These are phyloP conservation scores for Tolypocladium capitatum DNA, from an alignment of 2,329 filamentous ascomycete genomes.

Conservation along the genomic window DNA sequence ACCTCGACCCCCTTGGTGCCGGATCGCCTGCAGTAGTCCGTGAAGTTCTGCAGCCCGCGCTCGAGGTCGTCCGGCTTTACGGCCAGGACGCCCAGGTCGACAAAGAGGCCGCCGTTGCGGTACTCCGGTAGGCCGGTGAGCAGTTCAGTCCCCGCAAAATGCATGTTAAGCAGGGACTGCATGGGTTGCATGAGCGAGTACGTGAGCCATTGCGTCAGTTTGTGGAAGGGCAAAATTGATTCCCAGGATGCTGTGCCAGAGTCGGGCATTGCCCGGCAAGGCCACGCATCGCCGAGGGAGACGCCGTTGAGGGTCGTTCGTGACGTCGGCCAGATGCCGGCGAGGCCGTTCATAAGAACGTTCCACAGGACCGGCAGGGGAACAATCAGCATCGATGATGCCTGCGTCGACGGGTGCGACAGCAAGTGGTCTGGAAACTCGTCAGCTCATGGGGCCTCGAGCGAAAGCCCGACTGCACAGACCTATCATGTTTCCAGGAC, in stretches of 20 bases:
- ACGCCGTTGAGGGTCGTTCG: slow-evolving; percentile 78
- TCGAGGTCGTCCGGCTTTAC: slow-evolving; percentile 58
- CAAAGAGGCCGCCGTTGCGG: slow-evolving; percentile 77
- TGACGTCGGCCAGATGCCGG: slow-evolving; percentile 76
- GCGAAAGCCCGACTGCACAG: slow-evolving; percentile 14
- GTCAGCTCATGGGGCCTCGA: slow-evolving; percentile 5
- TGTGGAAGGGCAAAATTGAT: slow-evolving; percentile 81
- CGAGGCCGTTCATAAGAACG: slow-evolving; percentile 75
- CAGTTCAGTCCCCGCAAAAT: slow-evolving; percentile 69
- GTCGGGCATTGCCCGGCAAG: slow-evolving; percentile 67
- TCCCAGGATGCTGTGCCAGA: slow-evolving; percentile 47
- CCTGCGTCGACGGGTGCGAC: slow-evolving; percentile 78
- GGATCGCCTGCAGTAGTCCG: slow-evolving; percentile 57
- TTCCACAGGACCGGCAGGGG: slow-evolving; percentile 81
- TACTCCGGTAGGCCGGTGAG: slow-evolving; percentile 86
- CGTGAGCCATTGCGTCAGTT: slow-evolving; percentile 86
- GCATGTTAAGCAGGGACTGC: slow-evolving; percentile 64
- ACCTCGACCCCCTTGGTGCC: slow-evolving; percentile 48
- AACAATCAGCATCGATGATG: slow-evolving; percentile 77
- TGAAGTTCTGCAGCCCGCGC: slow-evolving; percentile 50
- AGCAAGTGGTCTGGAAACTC: slow-evolving; percentile 70
- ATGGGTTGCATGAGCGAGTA: slow-evolving; percentile 92
- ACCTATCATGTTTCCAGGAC: slow-evolving; percentile 93
- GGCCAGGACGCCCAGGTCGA: slow-evolving; percentile 69
- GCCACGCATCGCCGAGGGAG: slow-evolving; percentile 89